A percentile compares a stretch with the other conserved stretches of the same genome.
Evolutionary conservation across 2,329 filamentous ascomycete species (phyloP).

Genomic region (Lecanicillium sp.): DNA sequence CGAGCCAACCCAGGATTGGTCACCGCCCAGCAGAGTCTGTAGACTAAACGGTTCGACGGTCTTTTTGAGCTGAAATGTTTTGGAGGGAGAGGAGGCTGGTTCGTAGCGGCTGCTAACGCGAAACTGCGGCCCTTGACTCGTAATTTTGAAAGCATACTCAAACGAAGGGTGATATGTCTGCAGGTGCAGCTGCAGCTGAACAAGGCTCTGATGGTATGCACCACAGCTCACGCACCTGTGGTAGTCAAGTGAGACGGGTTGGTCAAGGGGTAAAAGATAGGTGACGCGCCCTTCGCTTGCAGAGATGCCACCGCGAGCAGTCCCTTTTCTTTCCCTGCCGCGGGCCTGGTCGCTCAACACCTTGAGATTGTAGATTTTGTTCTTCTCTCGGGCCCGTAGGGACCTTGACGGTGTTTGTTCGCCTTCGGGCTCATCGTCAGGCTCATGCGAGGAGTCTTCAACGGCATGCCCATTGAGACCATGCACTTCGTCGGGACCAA

Average conservation of each 20-base stretch:
- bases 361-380: slow-evolving; percentile 53
- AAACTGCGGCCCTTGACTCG: slow-evolving; percentile 30
- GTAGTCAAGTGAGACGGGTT: slow-evolving; percentile 36
- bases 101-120: slow-evolving; percentile 18
- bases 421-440: slow-evolving; percentile 37
- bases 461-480: slow-evolving; percentile 13
- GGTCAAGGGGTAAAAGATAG: slow-evolving; percentile 36
- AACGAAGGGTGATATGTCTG: slow-evolving; percentile 36
- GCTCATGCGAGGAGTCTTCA: slow-evolving; percentile 28
- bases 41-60: slow-evolving; percentile 37
- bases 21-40: slow-evolving; percentile 34
- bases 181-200: slow-evolving; percentile 43
- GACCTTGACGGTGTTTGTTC: slow-evolving; percentile 45
- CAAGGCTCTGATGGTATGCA: slow-evolving; percentile 36
- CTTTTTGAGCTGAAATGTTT: slow-evolving; percentile 33
- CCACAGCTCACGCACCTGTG: slow-evolving; percentile 46
- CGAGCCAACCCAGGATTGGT: slow-evolving; percentile 36
- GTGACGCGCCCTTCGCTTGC: slow-evolving; percentile 34
- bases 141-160: slow-evolving; percentile 29
- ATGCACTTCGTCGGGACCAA: slow-evolving; percentile 12
- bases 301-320: slow-evolving; percentile 17
- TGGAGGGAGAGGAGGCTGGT: slow-evolving; percentile 22
- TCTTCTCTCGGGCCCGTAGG: slow-evolving; percentile 37
- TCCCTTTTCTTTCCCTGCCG: slow-evolving; percentile 41
- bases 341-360: slow-evolving; percentile 49